Evolutionary conservation across 1,139 yeast genomes (phyloP).

Genomic region (Hansenula lynferdii): DNA sequence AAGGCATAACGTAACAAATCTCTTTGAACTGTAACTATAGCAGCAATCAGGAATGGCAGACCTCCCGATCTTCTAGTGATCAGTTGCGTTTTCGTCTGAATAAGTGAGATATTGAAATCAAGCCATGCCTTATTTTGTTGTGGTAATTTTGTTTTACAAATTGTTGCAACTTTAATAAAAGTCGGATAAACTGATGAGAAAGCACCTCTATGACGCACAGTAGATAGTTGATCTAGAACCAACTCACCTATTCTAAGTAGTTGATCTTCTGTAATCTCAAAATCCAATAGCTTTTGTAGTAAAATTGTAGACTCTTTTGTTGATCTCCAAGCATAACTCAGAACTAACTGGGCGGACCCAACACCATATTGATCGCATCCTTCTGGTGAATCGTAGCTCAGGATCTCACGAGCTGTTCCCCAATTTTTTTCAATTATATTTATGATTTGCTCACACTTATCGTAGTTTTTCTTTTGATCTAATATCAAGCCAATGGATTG

Average conservation of each 20-base stretch:
- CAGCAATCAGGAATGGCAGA: conserved; percentile 72
- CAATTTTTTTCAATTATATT: conserved; percentile 36
- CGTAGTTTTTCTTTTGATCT: conserved; percentile 26
- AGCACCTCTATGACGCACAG: conserved; percentile 87
- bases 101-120: conserved; percentile 41
- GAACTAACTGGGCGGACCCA: conserved; percentile 55
- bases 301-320: conserved; percentile 70
- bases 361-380: conserved; percentile 38
- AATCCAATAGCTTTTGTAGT: conserved; percentile 37
- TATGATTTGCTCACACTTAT: conserved; percentile 6
- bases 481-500: conserved; percentile 50
- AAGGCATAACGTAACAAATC: conserved; percentile 45
- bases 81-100: conserved; percentile 55
- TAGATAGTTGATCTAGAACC: conserved; percentile 60
- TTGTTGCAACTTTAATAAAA: conserved; percentile 55
- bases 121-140: conserved; percentile 52
- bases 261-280: conserved; percentile 19
- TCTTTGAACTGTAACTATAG: conserved; percentile 56
- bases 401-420: conserved; percentile 47
- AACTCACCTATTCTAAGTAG: conserved; percentile 44
- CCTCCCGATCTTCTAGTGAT: conserved; percentile 93
- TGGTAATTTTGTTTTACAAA: conserved; percentile 36
- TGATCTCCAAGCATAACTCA: conserved; percentile 79
- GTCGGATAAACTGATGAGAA: conserved; percentile 84
- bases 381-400: conserved; percentile 67